Percentiles rank a stretch among this genome's conserved stretches.
phyloP scores from a whole-genome alignment of 495 filamentous ascomycete genomes.

The Bombardia bombarda region DNA sequence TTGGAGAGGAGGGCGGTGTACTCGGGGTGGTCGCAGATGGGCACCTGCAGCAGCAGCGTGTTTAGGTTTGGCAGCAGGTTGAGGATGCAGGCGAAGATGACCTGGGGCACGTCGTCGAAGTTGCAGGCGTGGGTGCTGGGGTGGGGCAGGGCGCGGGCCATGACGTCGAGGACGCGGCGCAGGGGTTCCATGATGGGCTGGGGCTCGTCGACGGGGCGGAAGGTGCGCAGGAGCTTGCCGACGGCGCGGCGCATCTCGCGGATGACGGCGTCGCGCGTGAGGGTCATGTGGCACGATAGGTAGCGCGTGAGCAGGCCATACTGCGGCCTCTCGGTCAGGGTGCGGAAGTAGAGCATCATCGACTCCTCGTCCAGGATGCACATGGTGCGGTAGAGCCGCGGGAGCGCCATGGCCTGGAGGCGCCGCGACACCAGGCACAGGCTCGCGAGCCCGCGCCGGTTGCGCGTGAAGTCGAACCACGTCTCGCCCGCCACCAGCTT shows the following conservation, averaged over 20 bases:
- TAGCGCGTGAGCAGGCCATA: slow-evolving; percentile 18
- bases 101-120: slow-evolving; percentile 15
- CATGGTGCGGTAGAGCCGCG: slow-evolving; percentile 20
- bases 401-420: slow-evolving; percentile 13
- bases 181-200: not conserved
- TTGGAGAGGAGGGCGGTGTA: slow-evolving; percentile 12
- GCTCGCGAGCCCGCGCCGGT: slow-evolving; percentile 19
- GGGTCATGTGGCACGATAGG: slow-evolving; percentile 22
- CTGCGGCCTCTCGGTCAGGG: slow-evolving; percentile 13
- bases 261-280: slow-evolving; percentile 14
- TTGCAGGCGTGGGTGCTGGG: slow-evolving; percentile 1
- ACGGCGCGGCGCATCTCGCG: slow-evolving; percentile 15
- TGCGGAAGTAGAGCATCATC: slow-evolving; percentile 21
- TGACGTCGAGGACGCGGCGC: not conserved
- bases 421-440: slow-evolving; percentile 15
- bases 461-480: slow-evolving; percentile 24
- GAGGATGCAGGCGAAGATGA: slow-evolving; percentile 16
- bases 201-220: not conserved
- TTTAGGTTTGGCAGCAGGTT: slow-evolving; percentile 15
- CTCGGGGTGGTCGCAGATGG: slow-evolving; percentile 18
- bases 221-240: slow-evolving; percentile 2
- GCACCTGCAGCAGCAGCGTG: slow-evolving; percentile 21
- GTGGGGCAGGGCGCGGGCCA: not conserved
- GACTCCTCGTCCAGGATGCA: slow-evolving; percentile 14
- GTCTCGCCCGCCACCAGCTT: slow-evolving; percentile 21